Percentiles rank a stretch among this genome's conserved stretches.
These are phyloP conservation scores for Aspergillus wentii DNA, from an alignment of 495 filamentous ascomycete species.

Conservation along the genomic window DNA sequence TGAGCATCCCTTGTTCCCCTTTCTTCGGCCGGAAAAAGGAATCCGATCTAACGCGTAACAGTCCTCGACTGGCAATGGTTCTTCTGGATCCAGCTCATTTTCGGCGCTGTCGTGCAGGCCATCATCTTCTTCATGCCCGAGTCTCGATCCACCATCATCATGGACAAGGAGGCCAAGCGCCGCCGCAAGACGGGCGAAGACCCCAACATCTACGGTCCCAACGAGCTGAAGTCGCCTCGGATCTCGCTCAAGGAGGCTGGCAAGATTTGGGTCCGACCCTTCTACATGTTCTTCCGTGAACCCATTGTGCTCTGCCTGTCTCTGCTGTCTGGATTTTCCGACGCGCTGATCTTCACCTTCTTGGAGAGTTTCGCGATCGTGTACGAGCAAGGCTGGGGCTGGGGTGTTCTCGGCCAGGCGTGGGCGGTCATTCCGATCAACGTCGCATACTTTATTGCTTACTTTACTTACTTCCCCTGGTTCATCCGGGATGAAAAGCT, in stretches of 20 bases:
- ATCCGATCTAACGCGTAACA: too few species aligned
- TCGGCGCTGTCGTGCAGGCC: conserved; percentile 59
- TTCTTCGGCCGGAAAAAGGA: too few species aligned
- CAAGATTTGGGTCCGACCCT: conserved; percentile 62
- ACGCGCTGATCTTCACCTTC: conserved; percentile 76
- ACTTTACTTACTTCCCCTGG: conserved; percentile 57
- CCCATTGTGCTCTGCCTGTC: conserved; percentile 69
- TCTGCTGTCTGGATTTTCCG: conserved; percentile 66
- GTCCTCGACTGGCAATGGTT: conserved; percentile 64
- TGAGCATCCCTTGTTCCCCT: conserved; percentile 4
- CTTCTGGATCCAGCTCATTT: conserved; percentile 76
- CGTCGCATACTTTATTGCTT: conserved; percentile 61
- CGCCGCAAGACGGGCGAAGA: conserved; percentile 51
- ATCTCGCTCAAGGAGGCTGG: conserved; percentile 51
- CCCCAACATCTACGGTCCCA: conserved; percentile 56
- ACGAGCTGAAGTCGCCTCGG: conserved; percentile 50
- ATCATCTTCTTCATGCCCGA: conserved; percentile 65
- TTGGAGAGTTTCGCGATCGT: conserved; percentile 61
- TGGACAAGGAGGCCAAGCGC: conserved; percentile 60
- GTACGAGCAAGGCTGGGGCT: conserved; percentile 58
- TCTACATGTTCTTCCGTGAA: conserved; percentile 69
- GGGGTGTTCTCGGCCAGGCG: conserved; percentile 46
- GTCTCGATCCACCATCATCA: conserved; percentile 59
- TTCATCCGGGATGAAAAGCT: conserved; percentile 45
- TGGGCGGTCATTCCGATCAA: conserved; percentile 57